Evolutionary conservation across 352 stramenopile genomes (phyloP).

Genomic region (Phytophthora sansomeana): DNA sequence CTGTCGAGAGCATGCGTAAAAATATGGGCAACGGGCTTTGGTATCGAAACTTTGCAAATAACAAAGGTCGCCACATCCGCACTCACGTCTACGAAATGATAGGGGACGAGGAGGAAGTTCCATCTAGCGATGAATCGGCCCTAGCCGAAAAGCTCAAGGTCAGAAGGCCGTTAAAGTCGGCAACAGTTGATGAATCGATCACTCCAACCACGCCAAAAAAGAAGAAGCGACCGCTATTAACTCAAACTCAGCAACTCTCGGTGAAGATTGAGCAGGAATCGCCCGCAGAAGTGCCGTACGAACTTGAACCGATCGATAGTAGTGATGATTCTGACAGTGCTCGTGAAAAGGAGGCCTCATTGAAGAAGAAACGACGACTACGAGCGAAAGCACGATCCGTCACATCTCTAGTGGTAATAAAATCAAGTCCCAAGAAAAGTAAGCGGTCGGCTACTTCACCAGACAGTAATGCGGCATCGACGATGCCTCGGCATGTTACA

Average conservation of each 20-base stretch:
- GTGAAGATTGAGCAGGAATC: conserved; percentile 29
- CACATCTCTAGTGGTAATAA: background rate
- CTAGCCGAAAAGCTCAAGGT: conserved; percentile 14
- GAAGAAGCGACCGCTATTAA: conserved; percentile 18
- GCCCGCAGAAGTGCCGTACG: conserved; percentile 5
- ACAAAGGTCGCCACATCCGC: conserved; percentile 31
- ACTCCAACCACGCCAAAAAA: background rate
- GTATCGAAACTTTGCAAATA: conserved; percentile 43
- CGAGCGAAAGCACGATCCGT: background rate
- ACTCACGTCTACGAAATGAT: conserved; percentile 36
- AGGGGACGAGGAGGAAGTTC: conserved; percentile 1
- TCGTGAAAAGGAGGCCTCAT: background rate
- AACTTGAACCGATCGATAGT: conserved; percentile 9
- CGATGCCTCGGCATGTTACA: conserved; percentile 26
- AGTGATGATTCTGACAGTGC: conserved; percentile 14
- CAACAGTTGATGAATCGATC: background rate
- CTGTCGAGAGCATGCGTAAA: conserved; percentile 27
- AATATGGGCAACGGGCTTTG: conserved; percentile 34
- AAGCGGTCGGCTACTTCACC: background rate
- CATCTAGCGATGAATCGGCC: conserved; percentile 3
- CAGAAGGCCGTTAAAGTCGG: conserved; percentile 10
- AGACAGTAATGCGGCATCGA: conserved; percentile 9
- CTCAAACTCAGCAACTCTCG: background rate
- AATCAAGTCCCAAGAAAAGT: conserved; percentile 1
- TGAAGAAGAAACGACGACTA: conserved; percentile 14